Conservation (phyloP, 306 rosid species). For the Adenanthera pavonina region DNA sequence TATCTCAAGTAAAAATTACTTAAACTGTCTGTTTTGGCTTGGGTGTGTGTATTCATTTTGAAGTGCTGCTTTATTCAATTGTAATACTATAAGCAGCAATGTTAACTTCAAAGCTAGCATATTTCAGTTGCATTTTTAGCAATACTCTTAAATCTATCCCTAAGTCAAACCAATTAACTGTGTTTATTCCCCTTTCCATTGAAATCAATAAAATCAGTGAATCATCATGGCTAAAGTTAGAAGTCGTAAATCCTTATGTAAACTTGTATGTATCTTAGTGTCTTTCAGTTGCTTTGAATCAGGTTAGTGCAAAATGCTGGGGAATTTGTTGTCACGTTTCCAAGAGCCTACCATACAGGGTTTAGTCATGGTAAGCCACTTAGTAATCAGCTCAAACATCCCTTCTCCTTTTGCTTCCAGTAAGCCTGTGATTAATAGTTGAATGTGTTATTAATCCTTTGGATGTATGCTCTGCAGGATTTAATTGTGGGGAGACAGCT, state of each 20-base stretch:
- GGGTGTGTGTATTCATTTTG: constrained; percentile 6
- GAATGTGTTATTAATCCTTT: constrained; percentile 37
- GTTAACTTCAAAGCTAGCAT: neutral
- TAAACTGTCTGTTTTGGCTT: neutral
- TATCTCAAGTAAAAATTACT: neutral
- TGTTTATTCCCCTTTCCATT: neutral
- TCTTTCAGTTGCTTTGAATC: constrained; percentile 37
- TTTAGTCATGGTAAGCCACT: constrained; percentile 79
- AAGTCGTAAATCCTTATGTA: neutral
- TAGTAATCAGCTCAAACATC: neutral
- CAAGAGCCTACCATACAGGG: constrained; percentile 88
- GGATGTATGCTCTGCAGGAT: constrained; percentile 50
- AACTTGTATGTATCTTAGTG: constrained; percentile 35
- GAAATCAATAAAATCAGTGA: neutral
- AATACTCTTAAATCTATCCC: neutral
- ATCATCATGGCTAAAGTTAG: constrained; percentile 10
- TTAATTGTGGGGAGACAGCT: constrained; percentile 80
- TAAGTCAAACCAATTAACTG: neutral
- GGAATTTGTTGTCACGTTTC: constrained; percentile 87
- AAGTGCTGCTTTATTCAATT: neutral
- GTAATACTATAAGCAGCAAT: constrained; percentile 2
- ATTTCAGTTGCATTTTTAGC: neutral
- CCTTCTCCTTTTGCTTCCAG: constrained; percentile 3
- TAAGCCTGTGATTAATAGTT: constrained; percentile 8
- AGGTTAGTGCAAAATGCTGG: constrained; percentile 91